A percentile compares a stretch with the other conserved stretches of the same genome.
phyloP scores from a whole-genome alignment of 331 rosid species.

The Stylosanthes scabra region DNA sequence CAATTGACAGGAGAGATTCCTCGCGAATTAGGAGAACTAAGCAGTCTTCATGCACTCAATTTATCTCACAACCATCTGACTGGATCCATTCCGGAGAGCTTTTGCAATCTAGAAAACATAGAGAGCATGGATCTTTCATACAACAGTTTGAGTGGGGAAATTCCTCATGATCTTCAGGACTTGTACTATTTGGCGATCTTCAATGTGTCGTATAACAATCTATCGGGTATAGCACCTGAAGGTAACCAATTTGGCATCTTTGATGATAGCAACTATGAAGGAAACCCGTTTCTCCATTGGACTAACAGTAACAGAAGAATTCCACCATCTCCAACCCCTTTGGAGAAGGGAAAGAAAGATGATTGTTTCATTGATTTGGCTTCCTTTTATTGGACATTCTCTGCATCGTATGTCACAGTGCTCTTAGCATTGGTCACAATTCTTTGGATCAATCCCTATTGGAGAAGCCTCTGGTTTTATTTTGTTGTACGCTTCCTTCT shows the following conservation, averaged over 20 bases:
- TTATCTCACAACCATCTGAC: background rate
- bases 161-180: background rate
- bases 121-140: background rate
- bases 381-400: background rate
- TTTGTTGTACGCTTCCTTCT: background rate
- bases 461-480: background rate
- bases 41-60: background rate
- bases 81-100: constrained; percentile 16
- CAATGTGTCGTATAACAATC: background rate
- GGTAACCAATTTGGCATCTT: background rate
- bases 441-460: background rate
- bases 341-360: background rate
- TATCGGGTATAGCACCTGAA: background rate
- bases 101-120: background rate
- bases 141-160: background rate
- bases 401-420: background rate
- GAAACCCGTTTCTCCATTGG: background rate
- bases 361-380: background rate
- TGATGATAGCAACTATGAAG: background rate
- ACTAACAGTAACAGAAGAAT: background rate
- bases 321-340: background rate
- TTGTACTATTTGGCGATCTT: background rate
- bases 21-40: background rate
- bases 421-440: background rate
- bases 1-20: background rate